Evolutionary conservation across 2,329 filamentous ascomycete species (phyloP), one percentile per base, ranked within the genome.

Genomic region (Apiospora pterosperma): DNA sequence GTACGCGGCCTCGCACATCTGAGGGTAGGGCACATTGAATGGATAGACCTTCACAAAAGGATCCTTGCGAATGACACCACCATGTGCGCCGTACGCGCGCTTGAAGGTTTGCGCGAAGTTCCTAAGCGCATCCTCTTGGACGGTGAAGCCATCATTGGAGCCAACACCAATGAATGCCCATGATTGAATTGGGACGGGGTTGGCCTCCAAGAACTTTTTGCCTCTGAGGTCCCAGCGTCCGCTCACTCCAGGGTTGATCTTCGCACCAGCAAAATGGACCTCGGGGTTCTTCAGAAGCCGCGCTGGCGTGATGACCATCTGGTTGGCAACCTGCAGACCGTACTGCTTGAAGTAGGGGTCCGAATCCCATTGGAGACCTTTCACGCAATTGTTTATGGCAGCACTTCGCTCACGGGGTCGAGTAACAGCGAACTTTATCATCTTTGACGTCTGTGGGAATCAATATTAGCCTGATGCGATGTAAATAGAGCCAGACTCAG

Each of bases 391-490:
- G 60, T 88, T 79, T 69, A 98, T 93, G 23, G 91, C 87, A 0
- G 75, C 70, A 69, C 87, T 85, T n/a, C 96, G 91, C 36, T 88
- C 75, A 0, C 76, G 75, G 0, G 96, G 96, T 1, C 90, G 85
- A 6, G 91, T 92, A 5, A 97, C 95, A 0, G 95, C 94, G 71
- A 95, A 93, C 76, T 91, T 95, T 80, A 99, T 97, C 96, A 99
- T 99, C 5, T 85, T 79, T 0, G 90, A 81, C 0, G 95, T 97
- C 79, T 97, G n/a, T 16, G 19, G 31, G 12, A 14, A 16, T 11
- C 6, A 52, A 10, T 55, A 38, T 25, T 19, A n/a, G 16, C 16
- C n/a, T 52, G 14, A 16, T n/a, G 14, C 10, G 39, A 28, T 62
- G 16, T 7, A 63, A 34, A 14, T 55, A 21, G n/a, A 59, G 14